Conservation (phyloP, 495 filamentous ascomycete genomes). For the Rostrohypoxylon terebratum region DNA sequence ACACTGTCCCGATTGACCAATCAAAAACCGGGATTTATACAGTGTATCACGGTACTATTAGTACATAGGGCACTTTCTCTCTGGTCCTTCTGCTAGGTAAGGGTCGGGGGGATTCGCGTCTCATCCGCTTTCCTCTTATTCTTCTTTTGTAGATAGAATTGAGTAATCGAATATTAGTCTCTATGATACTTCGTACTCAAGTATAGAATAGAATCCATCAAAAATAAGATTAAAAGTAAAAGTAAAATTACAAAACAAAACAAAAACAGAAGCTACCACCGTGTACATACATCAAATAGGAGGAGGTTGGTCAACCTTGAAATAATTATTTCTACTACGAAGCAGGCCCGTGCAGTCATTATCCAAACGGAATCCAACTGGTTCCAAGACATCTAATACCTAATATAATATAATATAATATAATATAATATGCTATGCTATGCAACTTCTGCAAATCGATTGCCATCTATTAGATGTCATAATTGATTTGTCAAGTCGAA, state of each 20-base stretch:
- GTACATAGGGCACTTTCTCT: too few species aligned
- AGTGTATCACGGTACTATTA: too few species aligned
- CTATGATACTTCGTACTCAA: background rate
- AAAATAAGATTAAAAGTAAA: background rate
- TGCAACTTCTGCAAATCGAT: slow-evolving; percentile 5
- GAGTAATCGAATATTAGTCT: background rate
- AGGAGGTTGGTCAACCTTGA: too few species aligned
- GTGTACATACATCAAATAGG: too few species aligned
- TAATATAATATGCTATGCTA: too few species aligned
- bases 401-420: too few species aligned
- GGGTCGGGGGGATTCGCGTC: background rate
- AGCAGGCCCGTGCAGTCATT: slow-evolving; percentile 14
- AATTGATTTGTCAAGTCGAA: slow-evolving; percentile 12
- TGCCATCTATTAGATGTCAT: too few species aligned
- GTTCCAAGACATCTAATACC: background rate
- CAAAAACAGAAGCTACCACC: background rate
- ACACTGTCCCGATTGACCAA: too few species aligned
- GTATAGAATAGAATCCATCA: too few species aligned
- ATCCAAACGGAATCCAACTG: background rate
- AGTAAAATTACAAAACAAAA: too few species aligned
- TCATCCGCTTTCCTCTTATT: background rate
- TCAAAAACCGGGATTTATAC: too few species aligned
- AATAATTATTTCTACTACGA: background rate
- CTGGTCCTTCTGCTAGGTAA: too few species aligned
- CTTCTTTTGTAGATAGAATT: background rate